Conservation (phyloP, 2,329 filamentous ascomycete species). For the Colletotrichum lini region DNA sequence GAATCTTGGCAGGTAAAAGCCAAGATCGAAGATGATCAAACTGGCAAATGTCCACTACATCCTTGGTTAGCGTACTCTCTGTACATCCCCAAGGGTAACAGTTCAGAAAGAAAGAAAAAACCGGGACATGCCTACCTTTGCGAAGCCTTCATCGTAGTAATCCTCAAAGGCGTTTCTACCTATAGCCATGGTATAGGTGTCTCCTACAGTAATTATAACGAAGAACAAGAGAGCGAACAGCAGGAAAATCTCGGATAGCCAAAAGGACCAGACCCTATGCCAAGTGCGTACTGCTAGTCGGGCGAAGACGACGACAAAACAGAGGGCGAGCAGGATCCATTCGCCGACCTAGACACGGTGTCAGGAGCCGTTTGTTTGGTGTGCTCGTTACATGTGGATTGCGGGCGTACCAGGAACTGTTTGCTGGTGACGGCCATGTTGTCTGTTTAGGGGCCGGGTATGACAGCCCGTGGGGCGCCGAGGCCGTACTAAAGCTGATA, state of each 20-base stretch:
- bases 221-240: slow-evolving; percentile 3
- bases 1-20: slow-evolving; percentile 11
- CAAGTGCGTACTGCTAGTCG: slow-evolving; percentile 13
- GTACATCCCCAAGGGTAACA: background rate
- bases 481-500: too few relatives aligned
- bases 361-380: background rate
- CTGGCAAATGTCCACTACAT: slow-evolving; percentile 3
- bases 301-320: background rate
- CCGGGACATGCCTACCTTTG: background rate
- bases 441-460: background rate
- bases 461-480: background rate
- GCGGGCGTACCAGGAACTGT: background rate
- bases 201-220: background rate
- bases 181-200: slow-evolving; percentile 2
- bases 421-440: background rate
- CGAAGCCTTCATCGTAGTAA: slow-evolving; percentile 3
- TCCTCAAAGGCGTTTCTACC: background rate
- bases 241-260: slow-evolving; percentile 12
- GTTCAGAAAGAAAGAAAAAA: too few relatives aligned
- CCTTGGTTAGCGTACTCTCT: background rate
- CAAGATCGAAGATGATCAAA: slow-evolving; percentile 1
- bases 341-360: background rate
- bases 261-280: slow-evolving; percentile 7
- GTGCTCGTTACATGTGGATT: background rate
- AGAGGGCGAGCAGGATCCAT: slow-evolving; percentile 1